A percentile compares a stretch with the other conserved stretches of the same genome.
These are phyloP conservation scores for Omphalotus guepiniiformis DNA, from an alignment of 768 basidiomycete species.

Conservation along the genomic window DNA sequence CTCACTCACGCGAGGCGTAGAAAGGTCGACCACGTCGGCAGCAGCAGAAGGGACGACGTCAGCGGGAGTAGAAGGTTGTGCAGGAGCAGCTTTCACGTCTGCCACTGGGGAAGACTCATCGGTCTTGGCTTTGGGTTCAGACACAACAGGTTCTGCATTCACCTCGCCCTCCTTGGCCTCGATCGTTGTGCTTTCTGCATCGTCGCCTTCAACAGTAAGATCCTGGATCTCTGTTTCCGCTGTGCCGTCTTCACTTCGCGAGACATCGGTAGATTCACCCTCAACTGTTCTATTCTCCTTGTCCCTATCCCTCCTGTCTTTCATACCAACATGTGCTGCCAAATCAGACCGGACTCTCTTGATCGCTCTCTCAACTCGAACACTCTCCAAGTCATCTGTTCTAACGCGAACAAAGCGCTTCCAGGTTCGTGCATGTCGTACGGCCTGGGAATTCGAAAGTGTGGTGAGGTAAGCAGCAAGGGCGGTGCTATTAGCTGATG, in stretches of 20 bases:
- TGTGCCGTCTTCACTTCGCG: background rate
- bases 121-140: constrained; percentile 4
- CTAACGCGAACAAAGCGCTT: constrained; percentile 82
- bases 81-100: background rate
- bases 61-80: constrained; percentile 7
- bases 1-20: constrained; percentile 10
- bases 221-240: constrained; percentile 18
- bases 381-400: constrained; percentile 85
- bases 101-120: background rate
- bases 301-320: constrained; percentile 9
- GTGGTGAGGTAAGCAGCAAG: constrained; percentile 80
- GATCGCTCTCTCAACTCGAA: constrained; percentile 81
- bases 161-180: constrained; percentile 9
- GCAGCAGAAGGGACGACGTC: background rate
- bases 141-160: constrained; percentile 5
- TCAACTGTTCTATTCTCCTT: constrained; percentile 6
- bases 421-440: constrained; percentile 72
- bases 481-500: constrained; percentile 54
- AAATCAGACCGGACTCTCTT: constrained; percentile 85
- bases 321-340: constrained; percentile 58
- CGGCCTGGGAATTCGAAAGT: constrained; percentile 58
- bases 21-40: constrained; percentile 1
- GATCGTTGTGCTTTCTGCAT: constrained; percentile 5
- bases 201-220: background rate
- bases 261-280: constrained; percentile 9